phyloP scores from a whole-genome alignment of 768 basidiomycete genomes.

The Russula dissimulans region DNA sequence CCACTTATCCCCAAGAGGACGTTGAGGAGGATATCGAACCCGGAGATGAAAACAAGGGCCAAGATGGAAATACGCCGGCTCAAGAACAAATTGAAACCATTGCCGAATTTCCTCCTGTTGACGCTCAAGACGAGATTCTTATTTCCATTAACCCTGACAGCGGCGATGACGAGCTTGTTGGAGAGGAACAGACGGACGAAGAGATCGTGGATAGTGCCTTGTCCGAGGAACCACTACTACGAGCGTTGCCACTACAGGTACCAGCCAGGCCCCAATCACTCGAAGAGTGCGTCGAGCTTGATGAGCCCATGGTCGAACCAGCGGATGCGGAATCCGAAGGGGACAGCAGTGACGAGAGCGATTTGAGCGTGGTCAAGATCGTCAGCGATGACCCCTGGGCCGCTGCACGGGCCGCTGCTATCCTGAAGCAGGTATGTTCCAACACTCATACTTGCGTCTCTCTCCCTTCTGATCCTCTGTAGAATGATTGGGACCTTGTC shows the following conservation, averaged over 20 bases:
- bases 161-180: slow-evolving; percentile 3
- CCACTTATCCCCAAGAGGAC: not conserved
- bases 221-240: slow-evolving; percentile 22
- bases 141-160: not conserved
- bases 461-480: not conserved
- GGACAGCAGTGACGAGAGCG: slow-evolving; percentile 31
- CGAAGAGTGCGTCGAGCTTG: slow-evolving; percentile 9
- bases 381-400: slow-evolving; percentile 77
- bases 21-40: not conserved
- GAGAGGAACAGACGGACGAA: slow-evolving; percentile 24
- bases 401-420: slow-evolving; percentile 88
- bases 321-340: slow-evolving; percentile 24
- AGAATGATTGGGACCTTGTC: slow-evolving; percentile 85
- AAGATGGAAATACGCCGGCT: not conserved
- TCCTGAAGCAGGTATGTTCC: slow-evolving; percentile 69
- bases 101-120: not conserved
- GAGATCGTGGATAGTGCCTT: slow-evolving; percentile 30
- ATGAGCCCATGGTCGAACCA: slow-evolving; percentile 14
- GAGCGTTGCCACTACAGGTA: not conserved
- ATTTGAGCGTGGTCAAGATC: slow-evolving; percentile 68
- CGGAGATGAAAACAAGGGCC: slow-evolving; percentile 4
- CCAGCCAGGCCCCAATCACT: not conserved
- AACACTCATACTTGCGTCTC: no score
- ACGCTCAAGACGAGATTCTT: not conserved
- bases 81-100: not conserved